Evolutionary conservation across 106 monocot species (phyloP).

Genomic region (Dendrobium nobile): DNA sequence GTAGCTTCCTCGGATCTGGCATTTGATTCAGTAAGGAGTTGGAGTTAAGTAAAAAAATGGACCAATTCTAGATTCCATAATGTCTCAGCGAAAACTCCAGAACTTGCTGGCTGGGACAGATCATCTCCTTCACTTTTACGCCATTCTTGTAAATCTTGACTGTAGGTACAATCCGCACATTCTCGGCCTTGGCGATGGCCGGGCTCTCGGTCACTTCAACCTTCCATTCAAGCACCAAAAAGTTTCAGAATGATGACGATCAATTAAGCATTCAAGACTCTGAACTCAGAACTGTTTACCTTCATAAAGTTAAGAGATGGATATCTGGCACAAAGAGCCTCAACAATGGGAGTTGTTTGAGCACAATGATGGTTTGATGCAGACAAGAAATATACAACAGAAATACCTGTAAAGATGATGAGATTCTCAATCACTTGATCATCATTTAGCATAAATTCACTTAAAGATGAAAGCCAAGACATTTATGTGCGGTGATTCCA

Average conservation of each 20-base stretch:
- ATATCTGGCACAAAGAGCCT: constrained; percentile 41
- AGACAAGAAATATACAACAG: constrained; percentile 51
- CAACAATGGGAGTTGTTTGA: constrained; percentile 43
- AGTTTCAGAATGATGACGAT: neutral
- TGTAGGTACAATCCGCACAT: constrained; percentile 63
- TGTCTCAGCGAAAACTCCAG: constrained; percentile 69
- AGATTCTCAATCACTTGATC: too few relatives aligned
- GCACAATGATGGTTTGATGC: constrained; percentile 35
- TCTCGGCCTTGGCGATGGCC: constrained; percentile 47
- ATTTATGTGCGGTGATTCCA: too few relatives aligned
- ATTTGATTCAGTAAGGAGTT: neutral
- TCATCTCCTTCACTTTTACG: constrained; percentile 70
- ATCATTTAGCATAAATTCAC: too few relatives aligned
- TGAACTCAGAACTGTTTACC: constrained; percentile 21
- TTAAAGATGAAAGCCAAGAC: neutral
- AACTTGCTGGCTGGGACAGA: constrained; percentile 68
- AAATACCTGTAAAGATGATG: constrained; percentile 37
- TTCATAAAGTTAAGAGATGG: constrained; percentile 64
- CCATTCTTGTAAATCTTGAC: constrained; percentile 90
- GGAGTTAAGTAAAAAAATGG: neutral
- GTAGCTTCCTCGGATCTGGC: neutral
- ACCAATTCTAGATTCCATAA: constrained; percentile 34
- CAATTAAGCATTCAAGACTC: neutral
- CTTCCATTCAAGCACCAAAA: constrained; percentile 16
- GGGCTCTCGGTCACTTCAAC: constrained; percentile 59